A percentile compares a stretch with the other conserved stretches of the same genome.
These are phyloP conservation scores for Boletus sp. DNA, from an alignment of 1,284 basidiomycete genomes.

Conservation along the genomic window DNA sequence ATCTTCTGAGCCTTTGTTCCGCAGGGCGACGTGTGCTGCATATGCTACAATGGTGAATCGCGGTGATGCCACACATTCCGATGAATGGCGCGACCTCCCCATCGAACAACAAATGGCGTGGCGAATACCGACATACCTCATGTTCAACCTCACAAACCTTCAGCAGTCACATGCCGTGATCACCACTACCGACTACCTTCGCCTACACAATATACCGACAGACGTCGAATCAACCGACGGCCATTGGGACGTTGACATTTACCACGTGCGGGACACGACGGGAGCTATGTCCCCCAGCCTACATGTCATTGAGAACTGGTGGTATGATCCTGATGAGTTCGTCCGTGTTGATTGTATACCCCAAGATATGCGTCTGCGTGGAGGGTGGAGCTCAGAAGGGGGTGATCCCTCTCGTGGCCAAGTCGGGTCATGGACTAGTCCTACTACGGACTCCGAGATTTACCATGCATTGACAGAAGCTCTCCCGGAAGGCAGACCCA, in stretches of 20 bases:
- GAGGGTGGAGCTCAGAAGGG: slow-evolving; percentile 21
- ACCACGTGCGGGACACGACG: slow-evolving; percentile 19
- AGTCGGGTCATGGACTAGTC: slow-evolving; percentile 25
- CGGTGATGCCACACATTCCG: slow-evolving; percentile 33
- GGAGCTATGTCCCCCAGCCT: slow-evolving; percentile 23
- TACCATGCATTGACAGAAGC: slow-evolving; percentile 18
- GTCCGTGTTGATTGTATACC: slow-evolving; percentile 38
- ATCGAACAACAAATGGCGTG: slow-evolving; percentile 41
- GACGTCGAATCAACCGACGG: slow-evolving; percentile 36
- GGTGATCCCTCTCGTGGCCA: slow-evolving; percentile 19
- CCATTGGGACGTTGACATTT: slow-evolving; percentile 34
- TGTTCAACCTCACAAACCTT: slow-evolving; percentile 46
- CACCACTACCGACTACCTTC: slow-evolving; percentile 40
- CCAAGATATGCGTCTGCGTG: slow-evolving; percentile 32
- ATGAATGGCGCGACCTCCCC: slow-evolving; percentile 41
- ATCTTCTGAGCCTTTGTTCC: not conserved
- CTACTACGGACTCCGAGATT: slow-evolving; percentile 18
- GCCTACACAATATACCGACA: slow-evolving; percentile 35
- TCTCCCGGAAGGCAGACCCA: slow-evolving; percentile 8
- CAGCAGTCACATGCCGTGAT: slow-evolving; percentile 37
- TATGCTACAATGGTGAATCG: slow-evolving; percentile 41
- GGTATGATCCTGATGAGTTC: slow-evolving; percentile 35
- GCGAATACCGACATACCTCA: slow-evolving; percentile 37
- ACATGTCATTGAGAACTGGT: slow-evolving; percentile 36
- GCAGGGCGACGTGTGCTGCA: slow-evolving; percentile 33